These are phyloP conservation scores for Geranium incanum DNA, from an alignment of 441 rosid genomes.

Conservation along the genomic window DNA sequence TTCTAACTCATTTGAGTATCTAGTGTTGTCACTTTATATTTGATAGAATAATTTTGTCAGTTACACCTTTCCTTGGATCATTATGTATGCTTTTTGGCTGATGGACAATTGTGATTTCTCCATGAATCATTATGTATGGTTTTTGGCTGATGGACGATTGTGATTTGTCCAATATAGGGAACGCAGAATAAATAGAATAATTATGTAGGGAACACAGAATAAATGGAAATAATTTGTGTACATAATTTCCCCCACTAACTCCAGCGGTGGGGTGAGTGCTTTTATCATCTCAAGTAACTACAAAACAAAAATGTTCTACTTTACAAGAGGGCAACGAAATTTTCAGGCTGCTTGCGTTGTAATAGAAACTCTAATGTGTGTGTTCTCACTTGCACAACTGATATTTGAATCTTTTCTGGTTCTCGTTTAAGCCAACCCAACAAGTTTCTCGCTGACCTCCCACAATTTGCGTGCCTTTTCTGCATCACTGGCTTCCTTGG, in stretches of 20 bases:
- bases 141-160: not conserved
- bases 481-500: constrained; percentile 73
- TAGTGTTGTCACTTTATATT: too few species aligned
- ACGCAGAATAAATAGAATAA: too few species aligned
- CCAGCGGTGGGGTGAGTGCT: not conserved
- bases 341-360: not conserved
- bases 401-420: not conserved
- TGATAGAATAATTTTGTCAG: too few species aligned
- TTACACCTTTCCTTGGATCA: too few species aligned
- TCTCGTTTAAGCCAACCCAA: constrained; percentile 49
- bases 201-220: too few species aligned
- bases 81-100: not conserved
- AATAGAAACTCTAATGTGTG: not conserved
- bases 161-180: not conserved
- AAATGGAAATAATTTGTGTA: not conserved
- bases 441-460: constrained; percentile 83
- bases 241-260: not conserved
- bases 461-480: constrained; percentile 76
- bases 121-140: not conserved
- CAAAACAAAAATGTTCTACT: not conserved
- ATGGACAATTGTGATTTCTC: not conserved
- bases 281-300: not conserved
- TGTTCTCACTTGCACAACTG: not conserved
- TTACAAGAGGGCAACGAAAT: not conserved
- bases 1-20: too few species aligned